Evolutionary conservation across 805 yeast genomes (phyloP).

Genomic region (Hanseniaspora thailandica): DNA sequence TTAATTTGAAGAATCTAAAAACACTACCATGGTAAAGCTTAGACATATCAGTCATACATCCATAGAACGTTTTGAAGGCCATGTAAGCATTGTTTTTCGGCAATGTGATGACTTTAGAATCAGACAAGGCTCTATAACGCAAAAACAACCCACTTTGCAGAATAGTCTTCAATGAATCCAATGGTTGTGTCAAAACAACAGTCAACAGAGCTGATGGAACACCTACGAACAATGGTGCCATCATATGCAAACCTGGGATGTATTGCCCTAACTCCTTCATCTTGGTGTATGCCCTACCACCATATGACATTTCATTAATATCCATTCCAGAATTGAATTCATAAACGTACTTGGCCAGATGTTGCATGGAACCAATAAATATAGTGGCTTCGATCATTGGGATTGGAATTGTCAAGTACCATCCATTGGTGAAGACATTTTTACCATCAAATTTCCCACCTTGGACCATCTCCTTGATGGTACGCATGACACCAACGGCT

Average conservation of each 20-base stretch:
- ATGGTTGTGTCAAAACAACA: slow-evolving; percentile 71
- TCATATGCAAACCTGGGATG: neutral
- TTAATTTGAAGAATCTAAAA: slow-evolving; percentile 51
- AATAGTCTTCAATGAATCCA: slow-evolving; percentile 77
- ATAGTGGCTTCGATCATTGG: neutral
- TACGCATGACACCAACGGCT: neutral
- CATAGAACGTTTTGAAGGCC: slow-evolving; percentile 41
- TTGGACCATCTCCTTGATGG: slow-evolving; percentile 1
- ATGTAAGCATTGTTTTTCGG: slow-evolving; percentile 45
- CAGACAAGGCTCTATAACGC: slow-evolving; percentile 26
- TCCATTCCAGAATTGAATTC: neutral
- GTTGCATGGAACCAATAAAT: neutral
- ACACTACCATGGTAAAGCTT: slow-evolving; percentile 40
- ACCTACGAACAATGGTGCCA: slow-evolving; percentile 33
- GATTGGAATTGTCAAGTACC: neutral
- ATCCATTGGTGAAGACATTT: neutral
- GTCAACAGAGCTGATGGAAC: slow-evolving; percentile 60
- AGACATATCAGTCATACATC: slow-evolving; percentile 27
- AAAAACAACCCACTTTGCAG: slow-evolving; percentile 63
- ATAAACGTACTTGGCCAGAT: neutral
- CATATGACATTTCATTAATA: neutral
- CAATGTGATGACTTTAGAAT: neutral
- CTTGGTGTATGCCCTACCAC: neutral
- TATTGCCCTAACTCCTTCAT: neutral
- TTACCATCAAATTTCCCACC: neutral